These are phyloP conservation scores for Colletotrichum sp. DNA, from an alignment of 2,329 filamentous ascomycete species.

Conservation along the genomic window DNA sequence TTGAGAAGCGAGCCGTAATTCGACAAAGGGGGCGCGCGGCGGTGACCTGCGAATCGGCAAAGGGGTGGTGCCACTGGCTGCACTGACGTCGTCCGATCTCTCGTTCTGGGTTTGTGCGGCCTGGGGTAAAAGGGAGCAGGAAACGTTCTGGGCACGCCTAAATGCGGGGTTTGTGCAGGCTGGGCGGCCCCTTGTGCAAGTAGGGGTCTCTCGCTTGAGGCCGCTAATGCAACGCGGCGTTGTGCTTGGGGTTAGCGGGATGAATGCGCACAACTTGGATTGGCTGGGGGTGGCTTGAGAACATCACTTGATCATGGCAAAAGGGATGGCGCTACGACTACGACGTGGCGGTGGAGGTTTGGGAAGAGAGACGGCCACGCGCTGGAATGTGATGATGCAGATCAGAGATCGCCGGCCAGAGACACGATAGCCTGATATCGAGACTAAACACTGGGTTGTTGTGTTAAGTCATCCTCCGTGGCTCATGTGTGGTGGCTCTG, in stretches of 20 bases:
- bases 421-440: not conserved
- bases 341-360: not conserved
- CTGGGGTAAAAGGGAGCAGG: not conserved
- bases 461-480: not conserved
- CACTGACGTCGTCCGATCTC: conserved; percentile 13
- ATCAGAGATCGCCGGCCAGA: not conserved
- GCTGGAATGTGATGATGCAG: not conserved
- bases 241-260: not conserved
- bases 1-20: not conserved
- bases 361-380: not conserved
- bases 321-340: not conserved
- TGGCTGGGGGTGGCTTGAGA: not conserved
- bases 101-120: not conserved
- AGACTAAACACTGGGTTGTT: not conserved
- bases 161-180: conserved; percentile 16
- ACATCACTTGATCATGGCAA: not conserved
- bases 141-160: conserved; percentile 9
- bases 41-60: not conserved
- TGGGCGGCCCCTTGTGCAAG: not conserved
- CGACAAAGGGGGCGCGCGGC: not conserved
- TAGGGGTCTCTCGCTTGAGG: conserved; percentile 2
- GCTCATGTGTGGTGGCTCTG: not conserved
- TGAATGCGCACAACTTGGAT: not conserved
- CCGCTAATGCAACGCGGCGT: not conserved
- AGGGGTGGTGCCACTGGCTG: conserved; percentile 1